These are phyloP conservation scores for Stropharia rugosoannulata DNA, from an alignment of 768 basidiomycete genomes.

Conservation along the genomic window DNA sequence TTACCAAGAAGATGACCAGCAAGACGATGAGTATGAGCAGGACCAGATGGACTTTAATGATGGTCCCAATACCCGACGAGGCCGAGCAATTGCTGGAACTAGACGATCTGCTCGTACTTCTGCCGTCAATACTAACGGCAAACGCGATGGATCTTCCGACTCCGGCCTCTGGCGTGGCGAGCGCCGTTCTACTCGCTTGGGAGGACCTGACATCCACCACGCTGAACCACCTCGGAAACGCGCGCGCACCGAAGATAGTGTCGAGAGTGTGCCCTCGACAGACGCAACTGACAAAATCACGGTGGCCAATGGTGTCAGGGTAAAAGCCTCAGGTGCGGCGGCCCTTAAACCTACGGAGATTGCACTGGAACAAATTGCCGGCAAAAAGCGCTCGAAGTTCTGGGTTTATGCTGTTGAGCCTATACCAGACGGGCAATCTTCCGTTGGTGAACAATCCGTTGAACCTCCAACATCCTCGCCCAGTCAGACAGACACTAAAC, in stretches of 20 bases:
- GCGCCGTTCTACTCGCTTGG: slow-evolving; percentile 68
- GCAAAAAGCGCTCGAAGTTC: slow-evolving; percentile 84
- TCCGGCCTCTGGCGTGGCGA: slow-evolving; percentile 71
- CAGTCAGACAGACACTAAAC: slow-evolving; percentile 3
- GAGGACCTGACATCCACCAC: slow-evolving; percentile 50
- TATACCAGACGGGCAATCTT: slow-evolving; percentile 31
- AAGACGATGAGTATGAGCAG: slow-evolving; percentile 63
- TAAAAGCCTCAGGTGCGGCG: slow-evolving; percentile 60
- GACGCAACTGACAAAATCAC: slow-evolving; percentile 35
- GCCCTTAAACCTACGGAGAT: slow-evolving; percentile 71
- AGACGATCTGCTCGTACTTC: slow-evolving; percentile 57
- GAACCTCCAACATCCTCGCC: slow-evolving; percentile 7
- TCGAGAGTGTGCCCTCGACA: slow-evolving; percentile 53
- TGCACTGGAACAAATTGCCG: slow-evolving; percentile 72
- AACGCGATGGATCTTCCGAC: slow-evolving; percentile 52
- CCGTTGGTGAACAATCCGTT: slow-evolving; percentile 15
- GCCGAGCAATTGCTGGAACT: slow-evolving; percentile 33
- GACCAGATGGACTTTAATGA: slow-evolving; percentile 53
- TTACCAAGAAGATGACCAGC: slow-evolving; percentile 62
- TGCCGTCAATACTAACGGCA: slow-evolving; percentile 49
- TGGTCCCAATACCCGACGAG: slow-evolving; percentile 36
- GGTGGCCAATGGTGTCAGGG: slow-evolving; percentile 35
- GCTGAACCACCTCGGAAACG: slow-evolving; percentile 57
- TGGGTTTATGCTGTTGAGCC: slow-evolving; percentile 91
- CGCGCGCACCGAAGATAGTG: slow-evolving; percentile 77